These are phyloP conservation scores for Diaporthe amygdali DNA, from an alignment of 2,329 filamentous ascomycete genomes.

Conservation along the genomic window DNA sequence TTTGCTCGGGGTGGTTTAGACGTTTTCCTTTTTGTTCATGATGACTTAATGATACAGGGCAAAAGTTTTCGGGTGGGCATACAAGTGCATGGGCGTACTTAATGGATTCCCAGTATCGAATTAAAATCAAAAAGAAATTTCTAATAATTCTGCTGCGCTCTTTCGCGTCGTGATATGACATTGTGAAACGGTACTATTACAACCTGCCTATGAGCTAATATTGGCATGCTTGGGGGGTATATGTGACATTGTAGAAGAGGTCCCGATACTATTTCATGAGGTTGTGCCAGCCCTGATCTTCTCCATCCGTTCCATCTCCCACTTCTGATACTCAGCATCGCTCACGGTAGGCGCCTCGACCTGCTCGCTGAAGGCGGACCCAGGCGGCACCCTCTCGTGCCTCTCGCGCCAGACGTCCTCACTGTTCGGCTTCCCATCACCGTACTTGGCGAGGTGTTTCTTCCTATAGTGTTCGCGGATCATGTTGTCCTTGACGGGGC, in stretches of 20 bases:
- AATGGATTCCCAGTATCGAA: conserved; percentile 37
- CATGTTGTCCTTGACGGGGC: conserved; percentile 62
- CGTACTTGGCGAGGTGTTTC: conserved; percentile 70
- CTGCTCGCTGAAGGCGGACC: conserved; percentile 48
- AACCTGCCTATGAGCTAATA: not conserved
- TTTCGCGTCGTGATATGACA: not conserved
- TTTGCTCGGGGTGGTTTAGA: conserved; percentile 33
- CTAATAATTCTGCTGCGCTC: not conserved
- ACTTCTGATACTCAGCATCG: conserved; percentile 49
- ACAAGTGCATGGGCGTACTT: conserved; percentile 37
- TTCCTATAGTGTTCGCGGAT: conserved; percentile 72
- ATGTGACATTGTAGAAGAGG: not conserved
- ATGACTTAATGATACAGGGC: conserved; percentile 40
- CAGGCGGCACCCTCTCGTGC: conserved; percentile 60
- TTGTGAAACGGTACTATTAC: rapidly evolving
- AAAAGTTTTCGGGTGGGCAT: conserved; percentile 34
- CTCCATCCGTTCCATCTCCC: conserved; percentile 42
- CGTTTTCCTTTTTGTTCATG: conserved; percentile 31
- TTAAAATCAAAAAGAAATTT: conserved; percentile 27
- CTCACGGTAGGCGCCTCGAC: conserved; percentile 43
- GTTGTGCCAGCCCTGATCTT: conserved; percentile 37
- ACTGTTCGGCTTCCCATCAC: conserved; percentile 69
- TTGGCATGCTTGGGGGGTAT: not conserved
- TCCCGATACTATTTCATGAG: conserved; percentile 29
- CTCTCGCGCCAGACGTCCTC: conserved; percentile 90